A percentile compares a stretch with the other conserved stretches of the same genome.
Conservation (phyloP, 1,284 basidiomycete genomes). For the Trametes versicolor region DNA sequence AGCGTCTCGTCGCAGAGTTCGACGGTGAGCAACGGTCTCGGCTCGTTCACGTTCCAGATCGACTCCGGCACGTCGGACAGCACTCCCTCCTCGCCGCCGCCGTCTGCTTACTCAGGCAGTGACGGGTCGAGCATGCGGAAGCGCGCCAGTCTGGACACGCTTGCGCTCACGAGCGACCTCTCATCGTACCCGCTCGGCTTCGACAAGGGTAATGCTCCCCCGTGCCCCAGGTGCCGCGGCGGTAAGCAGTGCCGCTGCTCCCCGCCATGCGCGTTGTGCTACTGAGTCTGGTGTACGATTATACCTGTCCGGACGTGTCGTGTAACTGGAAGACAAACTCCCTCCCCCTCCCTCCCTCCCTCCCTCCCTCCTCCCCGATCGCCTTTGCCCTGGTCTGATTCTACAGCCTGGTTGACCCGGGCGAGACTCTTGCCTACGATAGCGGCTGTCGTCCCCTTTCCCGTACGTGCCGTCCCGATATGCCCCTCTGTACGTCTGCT, state of each 20-base stretch:
- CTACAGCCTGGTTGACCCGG: constrained; percentile 39
- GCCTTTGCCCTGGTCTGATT: constrained; percentile 36
- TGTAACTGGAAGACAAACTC: constrained; percentile 33
- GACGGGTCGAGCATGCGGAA: constrained; percentile 51
- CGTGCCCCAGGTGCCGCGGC: constrained; percentile 35
- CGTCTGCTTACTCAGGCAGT: constrained; percentile 38
- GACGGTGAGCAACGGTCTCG: constrained; percentile 76
- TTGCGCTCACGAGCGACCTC: constrained; percentile 81
- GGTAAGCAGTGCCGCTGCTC: constrained; percentile 23
- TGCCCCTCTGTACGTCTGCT: constrained; percentile 31
- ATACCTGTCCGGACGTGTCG: constrained; percentile 27
- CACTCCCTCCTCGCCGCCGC: constrained; percentile 29
- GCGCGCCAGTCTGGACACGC: constrained; percentile 83
- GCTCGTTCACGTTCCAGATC: constrained; percentile 86
- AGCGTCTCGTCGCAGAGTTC: constrained; percentile 78
- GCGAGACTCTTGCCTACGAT: constrained; percentile 35
- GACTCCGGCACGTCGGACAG: constrained; percentile 52
- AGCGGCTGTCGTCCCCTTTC: constrained; percentile 29
- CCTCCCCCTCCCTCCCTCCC: constrained; percentile 11
- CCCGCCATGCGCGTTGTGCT: constrained; percentile 20
- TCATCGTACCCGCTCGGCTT: constrained; percentile 82
- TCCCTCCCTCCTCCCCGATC: constrained; percentile 22
- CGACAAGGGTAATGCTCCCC: constrained; percentile 45
- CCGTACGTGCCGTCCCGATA: constrained; percentile 12
- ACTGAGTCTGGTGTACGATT: constrained; percentile 35